A percentile compares a stretch with the other conserved stretches of the same genome.
Evolutionary conservation across 805 yeast species (phyloP).

Genomic region (Schizosaccharomyces octosporus): DNA sequence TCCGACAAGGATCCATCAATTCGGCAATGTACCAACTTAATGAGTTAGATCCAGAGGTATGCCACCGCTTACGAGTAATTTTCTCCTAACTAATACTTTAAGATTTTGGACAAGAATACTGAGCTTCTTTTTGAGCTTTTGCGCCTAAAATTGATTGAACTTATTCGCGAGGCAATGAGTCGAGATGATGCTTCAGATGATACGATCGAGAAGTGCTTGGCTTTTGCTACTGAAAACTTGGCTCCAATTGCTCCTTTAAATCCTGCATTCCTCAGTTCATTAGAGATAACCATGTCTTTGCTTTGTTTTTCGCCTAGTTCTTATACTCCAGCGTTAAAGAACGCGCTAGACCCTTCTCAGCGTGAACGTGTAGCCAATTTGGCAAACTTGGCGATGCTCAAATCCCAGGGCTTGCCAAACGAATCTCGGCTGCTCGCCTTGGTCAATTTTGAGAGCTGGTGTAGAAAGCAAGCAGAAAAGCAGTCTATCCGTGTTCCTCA

Average conservation of each 20-base stretch:
- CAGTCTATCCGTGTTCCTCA: not conserved
- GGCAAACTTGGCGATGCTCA: conserved; percentile 42
- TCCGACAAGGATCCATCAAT: conserved; percentile 36
- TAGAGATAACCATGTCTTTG: conserved; percentile 67
- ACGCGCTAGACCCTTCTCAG: conserved; percentile 32
- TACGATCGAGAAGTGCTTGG: conserved; percentile 9
- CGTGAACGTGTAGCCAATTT: conserved; percentile 41
- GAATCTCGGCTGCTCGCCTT: not conserved
- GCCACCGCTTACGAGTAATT: conserved; percentile 8
- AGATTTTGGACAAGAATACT: conserved; percentile 34
- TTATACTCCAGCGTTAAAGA: conserved; percentile 18
- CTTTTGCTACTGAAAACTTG: conserved; percentile 19
- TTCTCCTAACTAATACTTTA: conserved; percentile 5
- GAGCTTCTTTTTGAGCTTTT: conserved; percentile 47
- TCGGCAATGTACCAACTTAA: conserved; percentile 33
- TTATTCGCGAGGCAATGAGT: conserved; percentile 33
- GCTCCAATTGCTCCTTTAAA: conserved; percentile 33
- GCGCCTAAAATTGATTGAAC: conserved; percentile 52
- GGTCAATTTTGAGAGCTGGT: not conserved
- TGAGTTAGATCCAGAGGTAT: conserved; percentile 30
- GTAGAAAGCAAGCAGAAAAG: conserved; percentile 3
- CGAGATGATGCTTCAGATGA: conserved; percentile 4
- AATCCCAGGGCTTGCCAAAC: conserved; percentile 13
- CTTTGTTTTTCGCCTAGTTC: conserved; percentile 24
- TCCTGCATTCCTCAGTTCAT: conserved; percentile 33